phyloP scores from a whole-genome alignment of 768 basidiomycete genomes.

The Hericium rajendrae region DNA sequence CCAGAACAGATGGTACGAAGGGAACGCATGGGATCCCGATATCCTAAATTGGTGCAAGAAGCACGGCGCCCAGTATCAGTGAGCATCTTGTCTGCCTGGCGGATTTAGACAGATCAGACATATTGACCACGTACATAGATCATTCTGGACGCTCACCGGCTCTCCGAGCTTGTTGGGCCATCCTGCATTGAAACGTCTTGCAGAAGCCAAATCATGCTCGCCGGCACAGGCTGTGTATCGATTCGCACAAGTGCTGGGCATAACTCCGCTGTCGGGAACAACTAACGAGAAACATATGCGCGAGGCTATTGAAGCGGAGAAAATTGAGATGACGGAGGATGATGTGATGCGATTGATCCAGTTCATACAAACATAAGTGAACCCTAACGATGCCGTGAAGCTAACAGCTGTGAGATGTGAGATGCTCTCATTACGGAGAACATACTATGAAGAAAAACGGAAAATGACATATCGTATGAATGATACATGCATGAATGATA shows the following conservation, averaged over 20 bases:
- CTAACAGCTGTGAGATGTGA: not conserved
- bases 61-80: slow-evolving; percentile 69
- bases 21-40: slow-evolving; percentile 63
- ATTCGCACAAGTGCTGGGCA: slow-evolving; percentile 53
- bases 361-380: slow-evolving; percentile 22
- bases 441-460: no score
- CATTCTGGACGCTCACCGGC: slow-evolving; percentile 84
- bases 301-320: slow-evolving; percentile 45
- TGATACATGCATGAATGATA: not conserved
- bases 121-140: slow-evolving; percentile 33
- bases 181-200: slow-evolving; percentile 34
- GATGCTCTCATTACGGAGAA: no score
- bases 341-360: slow-evolving; percentile 18
- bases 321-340: slow-evolving; percentile 25
- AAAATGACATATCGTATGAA: not conserved
- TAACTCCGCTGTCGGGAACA: slow-evolving; percentile 72
- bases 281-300: slow-evolving; percentile 57
- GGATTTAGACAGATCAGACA: not conserved
- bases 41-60: slow-evolving; percentile 57
- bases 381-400: not conserved
- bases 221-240: slow-evolving; percentile 60
- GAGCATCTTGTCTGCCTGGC: slow-evolving; percentile 11
- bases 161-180: slow-evolving; percentile 53
- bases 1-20: slow-evolving; percentile 81
- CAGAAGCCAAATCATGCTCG: slow-evolving; percentile 39